Evolutionary conservation across 2,329 filamentous ascomycete species (phyloP).

Genomic region (Madurella mycetomatis): DNA sequence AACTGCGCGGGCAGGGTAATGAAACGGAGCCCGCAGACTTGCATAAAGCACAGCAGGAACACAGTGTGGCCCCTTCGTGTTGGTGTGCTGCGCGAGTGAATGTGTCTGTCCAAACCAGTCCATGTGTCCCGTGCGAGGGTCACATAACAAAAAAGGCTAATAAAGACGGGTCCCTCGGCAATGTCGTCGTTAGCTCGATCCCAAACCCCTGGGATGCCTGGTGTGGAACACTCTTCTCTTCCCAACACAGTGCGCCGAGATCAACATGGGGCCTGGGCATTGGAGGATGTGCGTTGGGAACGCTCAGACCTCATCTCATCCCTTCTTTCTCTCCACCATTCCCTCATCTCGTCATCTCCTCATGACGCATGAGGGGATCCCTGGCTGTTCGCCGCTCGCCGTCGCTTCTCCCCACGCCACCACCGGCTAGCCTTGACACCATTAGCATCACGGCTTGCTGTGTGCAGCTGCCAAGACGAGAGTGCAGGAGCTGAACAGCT

Average conservation of each 20-base stretch:
- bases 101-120: neutral
- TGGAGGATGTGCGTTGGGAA: neutral
- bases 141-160: constrained; percentile 25
- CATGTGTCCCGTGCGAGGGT: constrained; percentile 15
- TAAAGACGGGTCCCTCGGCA: constrained; percentile 24
- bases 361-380: constrained; percentile 20
- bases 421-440: neutral
- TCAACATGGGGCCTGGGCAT: neutral
- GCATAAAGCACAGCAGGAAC: constrained; percentile 1
- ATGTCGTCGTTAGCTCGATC: constrained; percentile 32
- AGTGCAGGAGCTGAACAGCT: constrained; percentile 15
- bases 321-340: neutral
- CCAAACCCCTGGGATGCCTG: constrained; percentile 31
- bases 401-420: neutral
- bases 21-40: neutral
- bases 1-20: neutral
- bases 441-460: no score
- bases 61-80: constrained; percentile 1
- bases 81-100: no score
- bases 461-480: constrained; percentile 14
- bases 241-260: neutral
- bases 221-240: constrained; percentile 14
- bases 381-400: constrained; percentile 8
- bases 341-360: constrained; percentile 11
- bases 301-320: constrained; percentile 7